Evolutionary conservation across 2,329 filamentous ascomycete genomes (phyloP), one percentile per base, ranked within the genome.

Genomic region (Dissoconium aciculare): DNA sequence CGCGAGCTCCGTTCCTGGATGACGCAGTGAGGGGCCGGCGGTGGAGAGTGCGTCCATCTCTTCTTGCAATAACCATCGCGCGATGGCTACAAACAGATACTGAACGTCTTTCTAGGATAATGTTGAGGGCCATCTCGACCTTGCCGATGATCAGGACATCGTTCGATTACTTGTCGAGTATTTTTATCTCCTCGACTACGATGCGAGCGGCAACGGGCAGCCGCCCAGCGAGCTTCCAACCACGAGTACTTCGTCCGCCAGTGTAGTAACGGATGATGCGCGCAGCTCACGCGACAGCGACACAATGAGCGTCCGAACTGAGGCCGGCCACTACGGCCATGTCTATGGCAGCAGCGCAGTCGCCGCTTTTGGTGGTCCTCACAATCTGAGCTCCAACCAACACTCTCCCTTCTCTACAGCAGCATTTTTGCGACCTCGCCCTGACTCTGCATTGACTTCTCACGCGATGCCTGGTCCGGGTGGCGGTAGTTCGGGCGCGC

Each of bases 121-220:
- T n/a, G 33, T 37, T 11, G 32, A 42, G 32, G 40, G 42, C 10
- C 41, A 46, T 15, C 34, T 49, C 14, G 25, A 25, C 8, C 26
- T 49, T 5, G 25, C 36, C n/a, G 41, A 46, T 15, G 43, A 49
- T 13, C 40, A 45, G 5, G 44, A 44, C 30, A 31, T 46, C 16
- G 37, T 47, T 13, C 19, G 39, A n/a, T 34, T 45, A 3, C 26
- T 47, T 4, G 31, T 47, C 21, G 43, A 47, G 26, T 45, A 47
- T 32, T 38, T 47, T 16, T 48, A 45, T 30, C 30, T 43, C 8
- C 39, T 47, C 6, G 42, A 47, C 36, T 47, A 45, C 31, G 36
- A 42, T 5, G 39, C 45, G 12, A 13, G 37, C 32, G 21, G 34
- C 19, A 24, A 11, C n/a, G 6, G 25, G n/a, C 31, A 19, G 12